Base-by-base conservation (phyloP, 129 eudicot species). In the Flaveria trinervia region DNA sequence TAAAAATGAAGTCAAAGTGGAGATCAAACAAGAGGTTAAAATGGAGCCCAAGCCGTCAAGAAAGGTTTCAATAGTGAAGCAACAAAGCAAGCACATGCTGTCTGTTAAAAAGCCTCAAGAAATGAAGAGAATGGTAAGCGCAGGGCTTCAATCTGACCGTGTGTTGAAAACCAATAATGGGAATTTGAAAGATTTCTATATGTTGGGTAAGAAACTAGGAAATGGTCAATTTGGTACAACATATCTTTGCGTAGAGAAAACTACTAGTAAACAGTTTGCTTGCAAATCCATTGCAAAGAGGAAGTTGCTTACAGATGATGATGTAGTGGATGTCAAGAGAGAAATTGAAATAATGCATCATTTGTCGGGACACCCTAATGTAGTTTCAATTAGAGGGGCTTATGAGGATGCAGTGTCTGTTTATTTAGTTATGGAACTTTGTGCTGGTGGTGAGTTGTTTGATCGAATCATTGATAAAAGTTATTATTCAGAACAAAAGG, bases 281-380 rank as follows among this genome's bases (percentile, higher is more conserved):
- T 92, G 97, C 75, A 92, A 92, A 73, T 74, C 96, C 2, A 92
- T 92, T 16, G 88, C 97, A 7, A 92, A 92, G 79, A 84, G 93
- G 71, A 92, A 87, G 72, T 54, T 89, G 66, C 20, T 81, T 15
- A 84, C 84, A 16, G 70, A 78, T 30, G 96, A 89, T 2, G 97
- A 92, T 61, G 88, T 87, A 73, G 91, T 89, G 1, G 96, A 87
- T 68, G 89, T 89, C 2, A 84, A 92, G 77, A 86, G 96, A 69
- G 97, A 89, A 60, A 81, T 92, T 68, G 89, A 92, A 83, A 92
- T 92, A 33, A 85, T 89, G 96, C 97, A 89, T 79, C 96, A 92
- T 39, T 77, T 92, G 46, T 79, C 89, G 0, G 97, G 96, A 9
- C 73, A 84, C 43, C 91, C 93, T 0, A 85, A 84, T 84, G 86